A percentile compares a stretch with the other conserved stretches of the same genome.
Conservation (phyloP, 208 protist genomes). For the Leishmania lainsoni region DNA sequence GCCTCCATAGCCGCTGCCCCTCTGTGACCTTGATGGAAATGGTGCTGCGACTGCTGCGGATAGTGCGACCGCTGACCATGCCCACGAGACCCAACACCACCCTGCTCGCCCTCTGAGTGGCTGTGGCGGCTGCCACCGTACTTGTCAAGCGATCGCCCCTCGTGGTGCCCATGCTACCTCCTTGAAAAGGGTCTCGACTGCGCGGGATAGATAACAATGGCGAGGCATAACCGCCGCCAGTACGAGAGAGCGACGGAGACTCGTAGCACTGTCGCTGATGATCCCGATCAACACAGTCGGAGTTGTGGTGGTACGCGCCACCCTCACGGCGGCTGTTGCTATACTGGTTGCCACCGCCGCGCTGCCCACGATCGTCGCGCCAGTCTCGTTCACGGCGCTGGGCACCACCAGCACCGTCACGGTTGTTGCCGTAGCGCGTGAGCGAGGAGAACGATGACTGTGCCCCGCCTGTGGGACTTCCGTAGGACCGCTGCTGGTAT, state of each 20-base stretch:
- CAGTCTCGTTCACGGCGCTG: conserved; percentile 30
- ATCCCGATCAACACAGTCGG: not conserved
- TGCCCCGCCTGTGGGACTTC: not conserved
- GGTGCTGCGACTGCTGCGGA: not conserved
- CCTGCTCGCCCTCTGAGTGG: not conserved
- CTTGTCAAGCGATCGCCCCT: not conserved
- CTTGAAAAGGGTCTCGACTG: conserved; percentile 4
- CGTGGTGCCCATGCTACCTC: not conserved
- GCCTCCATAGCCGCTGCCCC: conserved; percentile 18
- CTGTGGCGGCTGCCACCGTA: not conserved
- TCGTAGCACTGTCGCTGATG: conserved; percentile 26
- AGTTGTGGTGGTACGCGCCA: conserved; percentile 5
- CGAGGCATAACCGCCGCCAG: conserved; percentile 3
- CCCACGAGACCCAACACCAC: not conserved
- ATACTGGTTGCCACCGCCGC: conserved; percentile 1
- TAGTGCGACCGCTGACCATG: conserved; percentile 1
- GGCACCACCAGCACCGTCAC: conserved; percentile 1
- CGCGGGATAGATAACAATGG: not conserved
- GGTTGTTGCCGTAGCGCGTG: conserved; percentile 10
- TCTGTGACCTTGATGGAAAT: conserved; percentile 4
- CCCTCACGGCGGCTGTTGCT: not conserved
- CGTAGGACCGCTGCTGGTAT: conserved; percentile 8
- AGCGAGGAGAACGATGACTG: not conserved
- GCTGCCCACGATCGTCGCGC: conserved; percentile 12
- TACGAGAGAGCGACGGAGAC: conserved; percentile 5